Evolutionary conservation across 331 rosid genomes (phyloP).

Genomic region (Stylosanthes scabra): DNA sequence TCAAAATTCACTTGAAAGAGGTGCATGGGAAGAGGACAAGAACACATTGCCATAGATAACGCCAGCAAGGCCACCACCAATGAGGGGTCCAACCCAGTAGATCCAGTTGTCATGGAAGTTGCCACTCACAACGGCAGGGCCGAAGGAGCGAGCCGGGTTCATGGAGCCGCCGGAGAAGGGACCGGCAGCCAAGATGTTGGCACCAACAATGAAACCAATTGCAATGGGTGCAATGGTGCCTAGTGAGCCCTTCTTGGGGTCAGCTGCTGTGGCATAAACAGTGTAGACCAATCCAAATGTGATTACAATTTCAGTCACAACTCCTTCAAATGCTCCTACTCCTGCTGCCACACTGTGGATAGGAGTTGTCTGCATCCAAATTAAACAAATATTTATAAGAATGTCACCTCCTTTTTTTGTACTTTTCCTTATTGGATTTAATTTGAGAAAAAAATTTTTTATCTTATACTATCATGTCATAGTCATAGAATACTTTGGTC

Average conservation of each 20-base stretch:
- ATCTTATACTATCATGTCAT: no score
- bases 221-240: constrained; percentile 96
- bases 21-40: constrained; percentile 63
- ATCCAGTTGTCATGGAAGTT: constrained; percentile 81
- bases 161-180: constrained; percentile 95
- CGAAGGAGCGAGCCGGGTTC: constrained; percentile 95
- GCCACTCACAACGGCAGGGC: constrained; percentile 90
- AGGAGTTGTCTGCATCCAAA: constrained; percentile 60
- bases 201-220: constrained; percentile 90
- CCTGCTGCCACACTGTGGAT: constrained; percentile 72
- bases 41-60: constrained; percentile 71
- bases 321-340: constrained; percentile 75
- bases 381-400: no score
- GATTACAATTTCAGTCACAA: constrained; percentile 71
- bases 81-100: constrained; percentile 91
- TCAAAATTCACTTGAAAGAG: constrained; percentile 52
- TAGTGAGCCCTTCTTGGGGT: constrained; percentile 80
- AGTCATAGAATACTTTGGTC: no score
- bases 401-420: no score
- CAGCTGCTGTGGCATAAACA: constrained; percentile 94
- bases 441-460: no score
- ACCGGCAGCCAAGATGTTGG: constrained; percentile 89
- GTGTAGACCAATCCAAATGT: constrained; percentile 91
- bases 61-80: constrained; percentile 92
- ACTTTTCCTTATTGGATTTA: no score